A percentile compares a stretch with the other conserved stretches of the same genome.
Conservation (phyloP, 768 basidiomycete species). For the Lactarius evosmus region DNA sequence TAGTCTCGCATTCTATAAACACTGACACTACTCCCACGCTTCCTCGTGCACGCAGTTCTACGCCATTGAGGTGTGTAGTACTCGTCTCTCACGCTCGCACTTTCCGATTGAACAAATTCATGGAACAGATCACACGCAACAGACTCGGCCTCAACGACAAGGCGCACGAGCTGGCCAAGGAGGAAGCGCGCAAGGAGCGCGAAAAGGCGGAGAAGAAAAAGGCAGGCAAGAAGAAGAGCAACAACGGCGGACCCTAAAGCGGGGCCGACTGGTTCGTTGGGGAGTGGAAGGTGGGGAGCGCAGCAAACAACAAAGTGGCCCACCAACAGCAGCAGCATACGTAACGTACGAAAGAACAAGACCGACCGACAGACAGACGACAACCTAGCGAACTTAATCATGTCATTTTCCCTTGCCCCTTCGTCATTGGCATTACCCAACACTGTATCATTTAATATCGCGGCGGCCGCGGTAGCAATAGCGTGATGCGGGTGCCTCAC, state of each 20-base stretch:
- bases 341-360: no score
- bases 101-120: not conserved
- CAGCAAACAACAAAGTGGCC: not conserved
- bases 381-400: not conserved
- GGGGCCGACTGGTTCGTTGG: not conserved
- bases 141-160: conserved; percentile 84
- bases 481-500: not conserved
- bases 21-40: not conserved
- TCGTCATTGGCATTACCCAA: not conserved
- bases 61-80: conserved; percentile 68
- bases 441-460: not conserved
- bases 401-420: not conserved
- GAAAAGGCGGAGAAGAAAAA: conserved; percentile 55
- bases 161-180: conserved; percentile 78
- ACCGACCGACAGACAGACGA: not conserved
- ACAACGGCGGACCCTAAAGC: not conserved
- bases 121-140: conserved; percentile 81
- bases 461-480: not conserved
- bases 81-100: not conserved
- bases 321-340: not conserved
- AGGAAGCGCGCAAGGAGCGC: conserved; percentile 52
- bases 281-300: not conserved
- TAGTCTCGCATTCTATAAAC: not conserved
- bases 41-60: conserved; percentile 67
- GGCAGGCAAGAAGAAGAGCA: conserved; percentile 38